phyloP scores from a whole-genome alignment of 495 filamentous ascomycete species.

The Hypoxylon subgilvum region DNA sequence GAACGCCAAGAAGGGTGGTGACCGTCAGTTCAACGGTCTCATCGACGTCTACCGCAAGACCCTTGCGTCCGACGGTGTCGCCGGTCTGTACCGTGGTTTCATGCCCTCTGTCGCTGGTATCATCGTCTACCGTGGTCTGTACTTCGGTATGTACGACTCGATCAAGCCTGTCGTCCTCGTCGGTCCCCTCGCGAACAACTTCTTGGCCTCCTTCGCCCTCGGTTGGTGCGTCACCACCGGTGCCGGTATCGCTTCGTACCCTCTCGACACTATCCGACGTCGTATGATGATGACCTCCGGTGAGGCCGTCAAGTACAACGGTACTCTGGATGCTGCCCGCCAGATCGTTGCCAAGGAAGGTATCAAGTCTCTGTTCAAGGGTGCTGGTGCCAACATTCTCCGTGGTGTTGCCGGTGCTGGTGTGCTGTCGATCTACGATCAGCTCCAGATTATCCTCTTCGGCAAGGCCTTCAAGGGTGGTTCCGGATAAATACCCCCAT shows the following conservation, averaged over 20 bases:
- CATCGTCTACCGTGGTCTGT: slow-evolving; percentile 99
- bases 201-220: slow-evolving; percentile 97
- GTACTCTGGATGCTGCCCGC: slow-evolving; percentile 88
- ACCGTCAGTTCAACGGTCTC: slow-evolving; percentile 99
- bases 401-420: slow-evolving; percentile 99
- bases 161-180: slow-evolving; percentile 97
- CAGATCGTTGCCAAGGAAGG: slow-evolving; percentile 98
- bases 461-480: slow-evolving; percentile 98
- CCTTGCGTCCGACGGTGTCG: slow-evolving; percentile 94
- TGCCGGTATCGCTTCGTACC: slow-evolving; percentile 99
- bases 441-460: slow-evolving; percentile 97
- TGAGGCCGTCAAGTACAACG: slow-evolving; percentile 99
- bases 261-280: slow-evolving; percentile 98
- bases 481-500: slow-evolving; percentile 68
- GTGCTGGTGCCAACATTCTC: slow-evolving; percentile 99
- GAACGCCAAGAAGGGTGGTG: slow-evolving; percentile 93
- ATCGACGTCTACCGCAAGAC: slow-evolving; percentile 99
- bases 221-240: slow-evolving; percentile 99
- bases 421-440: slow-evolving; percentile 99
- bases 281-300: slow-evolving; percentile 99
- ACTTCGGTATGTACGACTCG: slow-evolving; percentile 99
- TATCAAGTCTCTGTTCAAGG: slow-evolving; percentile 98
- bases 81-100: slow-evolving; percentile 99
- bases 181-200: slow-evolving; percentile 92
- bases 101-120: slow-evolving; percentile 98